phyloP scores from a whole-genome alignment of 2,329 filamentous ascomycete species.

The Nakataea oryzae region DNA sequence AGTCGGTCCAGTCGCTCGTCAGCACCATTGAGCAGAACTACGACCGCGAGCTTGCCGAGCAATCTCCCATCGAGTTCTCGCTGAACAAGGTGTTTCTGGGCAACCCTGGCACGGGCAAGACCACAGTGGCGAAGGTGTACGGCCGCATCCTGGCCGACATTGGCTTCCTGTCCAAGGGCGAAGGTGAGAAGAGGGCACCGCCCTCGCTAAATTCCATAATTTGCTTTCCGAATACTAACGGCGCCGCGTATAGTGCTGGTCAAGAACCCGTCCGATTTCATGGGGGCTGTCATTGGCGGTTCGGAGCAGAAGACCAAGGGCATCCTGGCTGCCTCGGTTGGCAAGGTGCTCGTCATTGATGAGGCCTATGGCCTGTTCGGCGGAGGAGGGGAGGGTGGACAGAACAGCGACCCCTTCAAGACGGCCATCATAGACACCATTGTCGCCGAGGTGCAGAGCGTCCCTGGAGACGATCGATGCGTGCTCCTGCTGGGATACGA shows the following conservation, averaged over 20 bases:
- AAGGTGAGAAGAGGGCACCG: slow-evolving; percentile 44
- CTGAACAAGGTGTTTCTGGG: slow-evolving; percentile 64
- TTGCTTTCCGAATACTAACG: too few species aligned
- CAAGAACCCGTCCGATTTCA: slow-evolving; percentile 66
- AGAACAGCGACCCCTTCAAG: slow-evolving; percentile 36
- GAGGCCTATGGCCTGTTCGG: slow-evolving; percentile 62
- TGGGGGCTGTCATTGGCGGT: slow-evolving; percentile 50
- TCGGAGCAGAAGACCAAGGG: slow-evolving; percentile 65
- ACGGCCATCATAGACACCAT: slow-evolving; percentile 62
- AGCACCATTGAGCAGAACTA: slow-evolving; percentile 56
- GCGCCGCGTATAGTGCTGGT: slow-evolving; percentile 37
- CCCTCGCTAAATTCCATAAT: too few species aligned
- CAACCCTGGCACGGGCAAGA: slow-evolving; percentile 66
- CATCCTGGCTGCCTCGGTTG: slow-evolving; percentile 53
- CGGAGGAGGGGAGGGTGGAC: slow-evolving; percentile 19
- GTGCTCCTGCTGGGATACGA: slow-evolving; percentile 63
- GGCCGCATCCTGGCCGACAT: slow-evolving; percentile 57
- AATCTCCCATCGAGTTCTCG: slow-evolving; percentile 45
- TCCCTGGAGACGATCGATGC: slow-evolving; percentile 60
- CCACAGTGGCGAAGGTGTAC: slow-evolving; percentile 64
- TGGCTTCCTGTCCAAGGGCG: slow-evolving; percentile 56
- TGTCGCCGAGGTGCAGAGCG: slow-evolving; percentile 61
- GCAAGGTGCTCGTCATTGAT: slow-evolving; percentile 72
- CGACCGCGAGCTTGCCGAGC: slow-evolving; percentile 50
- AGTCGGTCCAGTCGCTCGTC: slow-evolving; percentile 46